A percentile compares a stretch with the other conserved stretches of the same genome.
phyloP scores from a whole-genome alignment of 2,329 filamentous ascomycete species.

The Epichloe baconii region DNA sequence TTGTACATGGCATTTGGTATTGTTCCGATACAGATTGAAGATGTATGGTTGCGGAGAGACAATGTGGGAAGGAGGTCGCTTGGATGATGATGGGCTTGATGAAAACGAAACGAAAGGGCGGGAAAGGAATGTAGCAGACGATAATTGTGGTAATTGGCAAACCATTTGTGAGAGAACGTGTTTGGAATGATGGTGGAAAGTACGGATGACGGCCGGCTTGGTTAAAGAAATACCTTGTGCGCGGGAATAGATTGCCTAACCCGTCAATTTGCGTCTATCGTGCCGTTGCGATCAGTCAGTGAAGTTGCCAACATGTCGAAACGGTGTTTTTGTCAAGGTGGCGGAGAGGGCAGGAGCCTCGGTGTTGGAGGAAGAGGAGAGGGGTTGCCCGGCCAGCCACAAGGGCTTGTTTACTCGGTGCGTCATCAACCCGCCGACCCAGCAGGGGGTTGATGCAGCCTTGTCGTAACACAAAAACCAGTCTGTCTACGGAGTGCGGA shows the following conservation, averaged over 20 bases:
- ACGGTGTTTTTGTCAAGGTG: no score
- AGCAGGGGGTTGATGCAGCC: not conserved
- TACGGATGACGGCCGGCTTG: not conserved
- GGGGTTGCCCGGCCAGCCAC: constrained; percentile 9
- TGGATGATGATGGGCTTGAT: not conserved
- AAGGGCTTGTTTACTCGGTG: constrained; percentile 18
- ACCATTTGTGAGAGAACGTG: not conserved
- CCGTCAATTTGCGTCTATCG: not conserved
- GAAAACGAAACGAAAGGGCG: not conserved
- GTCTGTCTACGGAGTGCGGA: no score
- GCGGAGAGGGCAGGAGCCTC: not conserved
- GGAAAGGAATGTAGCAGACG: not conserved
- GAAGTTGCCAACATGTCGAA: not conserved
- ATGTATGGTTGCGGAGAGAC: no score
- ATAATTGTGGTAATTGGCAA: constrained; percentile 5
- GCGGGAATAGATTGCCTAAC: not conserved
- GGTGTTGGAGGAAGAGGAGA: not conserved
- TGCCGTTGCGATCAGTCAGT: not conserved
- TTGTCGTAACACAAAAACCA: no score
- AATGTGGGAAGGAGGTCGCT: no score
- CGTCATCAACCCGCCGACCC: constrained; percentile 13
- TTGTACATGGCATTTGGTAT: no score
- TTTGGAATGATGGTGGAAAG: constrained; percentile 1
- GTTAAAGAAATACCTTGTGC: not conserved
- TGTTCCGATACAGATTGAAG: no score